These are phyloP conservation scores for Chlamydomonas sphaeroides DNA, from an alignment of 139 green algal species.

Conservation along the genomic window DNA sequence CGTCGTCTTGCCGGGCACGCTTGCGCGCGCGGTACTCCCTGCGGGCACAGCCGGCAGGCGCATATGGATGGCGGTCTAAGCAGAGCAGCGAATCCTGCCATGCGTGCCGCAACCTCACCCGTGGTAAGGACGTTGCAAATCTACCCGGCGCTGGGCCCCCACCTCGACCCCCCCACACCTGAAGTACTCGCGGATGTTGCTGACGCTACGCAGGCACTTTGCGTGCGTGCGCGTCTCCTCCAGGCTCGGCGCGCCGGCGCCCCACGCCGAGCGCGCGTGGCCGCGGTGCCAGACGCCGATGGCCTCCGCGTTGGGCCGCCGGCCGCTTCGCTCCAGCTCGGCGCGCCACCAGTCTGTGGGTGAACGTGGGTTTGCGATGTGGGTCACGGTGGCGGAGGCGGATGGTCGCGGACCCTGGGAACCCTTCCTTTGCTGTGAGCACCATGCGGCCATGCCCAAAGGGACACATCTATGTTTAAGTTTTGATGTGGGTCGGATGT, in stretches of 20 bases:
- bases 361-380: not conserved
- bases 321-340: constrained; percentile 21
- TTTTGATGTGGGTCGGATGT: not conserved
- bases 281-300: constrained; percentile 1
- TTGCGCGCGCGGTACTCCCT: constrained; percentile 19
- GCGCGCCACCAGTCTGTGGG: constrained; percentile 34
- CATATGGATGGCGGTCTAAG: too few relatives aligned
- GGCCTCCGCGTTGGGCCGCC: not conserved
- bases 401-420: not conserved
- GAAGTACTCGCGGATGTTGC: constrained; percentile 40
- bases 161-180: not conserved
- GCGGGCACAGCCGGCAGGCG: too few relatives aligned
- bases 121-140: too few relatives aligned
- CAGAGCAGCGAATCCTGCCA: too few relatives aligned
- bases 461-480: not conserved
- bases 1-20: not conserved
- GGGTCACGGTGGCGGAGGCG: too few relatives aligned
- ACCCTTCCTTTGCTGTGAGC: too few relatives aligned
- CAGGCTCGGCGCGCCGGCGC: constrained; percentile 2
- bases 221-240: constrained; percentile 44
- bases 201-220: constrained; percentile 37
- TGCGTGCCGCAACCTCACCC: too few relatives aligned
- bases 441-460: not conserved
- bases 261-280: not conserved
- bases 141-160: too few relatives aligned